Conservation (phyloP, 805 yeast species). For the Myxozyma sirexii region DNA sequence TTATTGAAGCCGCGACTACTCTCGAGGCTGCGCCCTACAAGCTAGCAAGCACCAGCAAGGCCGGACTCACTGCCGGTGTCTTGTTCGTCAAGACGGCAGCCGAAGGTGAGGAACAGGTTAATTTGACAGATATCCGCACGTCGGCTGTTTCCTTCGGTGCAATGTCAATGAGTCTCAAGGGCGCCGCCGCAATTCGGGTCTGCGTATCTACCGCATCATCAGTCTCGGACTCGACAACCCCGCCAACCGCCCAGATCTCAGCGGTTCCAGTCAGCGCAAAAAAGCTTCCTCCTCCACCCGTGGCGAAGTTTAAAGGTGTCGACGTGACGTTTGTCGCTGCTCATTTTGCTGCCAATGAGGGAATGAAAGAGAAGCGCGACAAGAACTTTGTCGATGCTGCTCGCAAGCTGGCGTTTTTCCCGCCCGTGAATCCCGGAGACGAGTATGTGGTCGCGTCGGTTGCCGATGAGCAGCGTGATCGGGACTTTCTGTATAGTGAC, state of each 20-base stretch:
- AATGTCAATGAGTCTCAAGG: constrained; percentile 67
- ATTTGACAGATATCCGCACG: constrained; percentile 36
- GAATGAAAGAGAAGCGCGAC: constrained; percentile 57
- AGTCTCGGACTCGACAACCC: background rate
- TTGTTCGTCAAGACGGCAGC: constrained; percentile 40
- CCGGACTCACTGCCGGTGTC: constrained; percentile 42
- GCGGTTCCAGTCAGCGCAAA: background rate
- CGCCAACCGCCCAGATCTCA: background rate
- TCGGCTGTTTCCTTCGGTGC: constrained; percentile 50
- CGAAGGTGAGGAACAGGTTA: constrained; percentile 51
- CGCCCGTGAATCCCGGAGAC: constrained; percentile 9
- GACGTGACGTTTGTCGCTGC: constrained; percentile 65
- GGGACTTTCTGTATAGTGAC: constrained; percentile 55
- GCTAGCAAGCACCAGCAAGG: constrained; percentile 28
- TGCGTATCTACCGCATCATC: constrained; percentile 33
- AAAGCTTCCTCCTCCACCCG: constrained; percentile 11
- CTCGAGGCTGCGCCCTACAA: constrained; percentile 24
- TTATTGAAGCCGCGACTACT: constrained; percentile 37
- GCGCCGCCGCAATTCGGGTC: constrained; percentile 68
- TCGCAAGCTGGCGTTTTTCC: constrained; percentile 59
- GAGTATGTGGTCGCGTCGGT: constrained; percentile 18
- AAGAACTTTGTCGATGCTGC: constrained; percentile 54
- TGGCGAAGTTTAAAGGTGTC: constrained; percentile 8
- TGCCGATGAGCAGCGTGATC: constrained; percentile 41
- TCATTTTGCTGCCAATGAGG: constrained; percentile 83